Conservation (phyloP, 352 stramenopile genomes). For the Phytopythium kandeliae region DNA sequence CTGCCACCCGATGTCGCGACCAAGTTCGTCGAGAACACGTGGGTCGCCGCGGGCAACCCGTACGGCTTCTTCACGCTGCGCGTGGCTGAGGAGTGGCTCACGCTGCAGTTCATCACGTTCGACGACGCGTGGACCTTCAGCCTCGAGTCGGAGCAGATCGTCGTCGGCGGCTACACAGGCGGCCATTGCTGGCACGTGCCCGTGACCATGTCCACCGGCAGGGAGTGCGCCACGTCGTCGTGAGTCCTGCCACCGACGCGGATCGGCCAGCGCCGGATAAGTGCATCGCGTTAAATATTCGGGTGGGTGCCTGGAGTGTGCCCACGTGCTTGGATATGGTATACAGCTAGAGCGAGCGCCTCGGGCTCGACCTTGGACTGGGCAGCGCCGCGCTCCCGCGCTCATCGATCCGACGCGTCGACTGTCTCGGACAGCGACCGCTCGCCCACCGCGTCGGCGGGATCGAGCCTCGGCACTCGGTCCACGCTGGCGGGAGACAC, state of each 20-base stretch:
- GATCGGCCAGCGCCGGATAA: neutral
- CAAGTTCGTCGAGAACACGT: conserved; percentile 78
- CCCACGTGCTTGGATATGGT: too few species aligned
- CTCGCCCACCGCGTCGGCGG: neutral
- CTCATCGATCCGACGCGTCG: neutral
- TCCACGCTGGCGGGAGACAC: neutral
- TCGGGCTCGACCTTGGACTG: too few species aligned
- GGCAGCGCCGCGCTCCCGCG: too few species aligned
- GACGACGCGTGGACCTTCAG: conserved; percentile 78
- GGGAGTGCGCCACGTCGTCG: conserved; percentile 41
- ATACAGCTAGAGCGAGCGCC: too few species aligned
- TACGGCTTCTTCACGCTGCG: conserved; percentile 85
- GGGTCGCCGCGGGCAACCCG: conserved; percentile 71
- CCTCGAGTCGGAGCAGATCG: conserved; percentile 65
- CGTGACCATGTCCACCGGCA: conserved; percentile 55
- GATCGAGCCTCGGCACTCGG: neutral
- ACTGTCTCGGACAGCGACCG: neutral
- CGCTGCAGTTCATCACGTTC: conserved; percentile 81
- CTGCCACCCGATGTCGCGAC: conserved; percentile 59
- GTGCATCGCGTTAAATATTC: neutral
- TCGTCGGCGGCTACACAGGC: conserved; percentile 72
- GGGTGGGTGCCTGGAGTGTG: too few species aligned
- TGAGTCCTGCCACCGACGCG: conserved; percentile 6
- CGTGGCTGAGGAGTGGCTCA: conserved; percentile 83
- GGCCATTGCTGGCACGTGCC: conserved; percentile 85